These are phyloP conservation scores for Murraya paniculata DNA, from an alignment of 345 rosid genomes.

Conservation along the genomic window DNA sequence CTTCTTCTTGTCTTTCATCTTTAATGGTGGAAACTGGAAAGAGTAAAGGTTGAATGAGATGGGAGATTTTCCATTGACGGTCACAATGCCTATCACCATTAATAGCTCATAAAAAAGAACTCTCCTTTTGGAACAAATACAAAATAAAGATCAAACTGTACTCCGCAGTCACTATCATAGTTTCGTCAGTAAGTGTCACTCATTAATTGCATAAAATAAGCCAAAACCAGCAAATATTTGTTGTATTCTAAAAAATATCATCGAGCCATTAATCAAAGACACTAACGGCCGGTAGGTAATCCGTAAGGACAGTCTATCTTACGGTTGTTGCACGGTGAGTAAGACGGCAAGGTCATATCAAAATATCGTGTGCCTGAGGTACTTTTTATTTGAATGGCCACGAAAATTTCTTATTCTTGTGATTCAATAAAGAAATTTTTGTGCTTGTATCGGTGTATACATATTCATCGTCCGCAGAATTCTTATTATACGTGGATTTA, in stretches of 20 bases:
- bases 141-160: constrained; percentile 10
- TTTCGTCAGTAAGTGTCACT: neutral
- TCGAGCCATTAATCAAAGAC: neutral
- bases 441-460: too few species aligned
- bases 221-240: neutral
- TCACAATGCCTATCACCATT: neutral
- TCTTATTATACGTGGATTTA: too few species aligned
- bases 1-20: neutral
- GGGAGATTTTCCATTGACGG: neutral
- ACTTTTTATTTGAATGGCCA: neutral
- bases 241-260: neutral
- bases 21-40: neutral
- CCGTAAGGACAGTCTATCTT: neutral
- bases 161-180: neutral
- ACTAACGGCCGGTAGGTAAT: too few species aligned
- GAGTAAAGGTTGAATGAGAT: neutral
- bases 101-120: neutral
- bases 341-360: too few species aligned
- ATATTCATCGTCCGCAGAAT: too few species aligned
- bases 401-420: neutral
- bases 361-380: neutral
- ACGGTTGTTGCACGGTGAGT: neutral
- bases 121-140: neutral
- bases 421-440: too few species aligned
- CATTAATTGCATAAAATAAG: neutral